These are phyloP conservation scores for Aquilaria agallochum DNA, from an alignment of 441 rosid species.

Conservation along the genomic window DNA sequence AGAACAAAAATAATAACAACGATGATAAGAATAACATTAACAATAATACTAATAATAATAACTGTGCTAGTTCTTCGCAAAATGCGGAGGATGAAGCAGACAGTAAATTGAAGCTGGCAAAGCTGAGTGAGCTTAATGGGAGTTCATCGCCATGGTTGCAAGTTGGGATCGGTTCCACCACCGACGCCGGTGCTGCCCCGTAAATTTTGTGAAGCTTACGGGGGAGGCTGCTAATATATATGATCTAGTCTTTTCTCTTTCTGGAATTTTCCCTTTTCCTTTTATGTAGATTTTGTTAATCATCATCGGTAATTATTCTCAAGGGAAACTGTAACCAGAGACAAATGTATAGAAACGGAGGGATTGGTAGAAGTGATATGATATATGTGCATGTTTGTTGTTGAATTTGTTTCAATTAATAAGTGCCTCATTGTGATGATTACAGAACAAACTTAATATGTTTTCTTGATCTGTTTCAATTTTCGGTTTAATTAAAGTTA, in stretches of 20 bases:
- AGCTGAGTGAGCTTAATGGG: conserved; percentile 57
- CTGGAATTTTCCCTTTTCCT: no score
- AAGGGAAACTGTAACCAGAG: background rate
- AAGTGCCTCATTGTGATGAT: no score
- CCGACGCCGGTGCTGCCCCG: conserved; percentile 31
- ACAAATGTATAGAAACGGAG: no score
- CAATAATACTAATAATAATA: conserved; percentile 6
- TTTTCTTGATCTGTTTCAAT: no score
- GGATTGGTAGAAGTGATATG: no score
- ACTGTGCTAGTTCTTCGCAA: conserved; percentile 11
- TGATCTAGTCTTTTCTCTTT: background rate
- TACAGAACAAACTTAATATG: no score
- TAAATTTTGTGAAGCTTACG: conserved; percentile 8
- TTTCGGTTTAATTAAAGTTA: no score
- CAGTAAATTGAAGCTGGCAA: conserved; percentile 56
- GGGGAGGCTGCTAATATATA: background rate
- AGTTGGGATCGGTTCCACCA: conserved; percentile 63
- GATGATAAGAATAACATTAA: conserved; percentile 10
- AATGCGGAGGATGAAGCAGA: conserved; percentile 55
- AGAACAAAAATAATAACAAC: conserved; percentile 1
- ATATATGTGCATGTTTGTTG: no score
- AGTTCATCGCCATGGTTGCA: conserved; percentile 78
- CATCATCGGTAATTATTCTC: background rate
- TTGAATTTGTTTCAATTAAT: no score
- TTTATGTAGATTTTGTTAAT: no score